Conservation (phyloP, 1,139 yeast genomes). For the Pichia sp. region DNA sequence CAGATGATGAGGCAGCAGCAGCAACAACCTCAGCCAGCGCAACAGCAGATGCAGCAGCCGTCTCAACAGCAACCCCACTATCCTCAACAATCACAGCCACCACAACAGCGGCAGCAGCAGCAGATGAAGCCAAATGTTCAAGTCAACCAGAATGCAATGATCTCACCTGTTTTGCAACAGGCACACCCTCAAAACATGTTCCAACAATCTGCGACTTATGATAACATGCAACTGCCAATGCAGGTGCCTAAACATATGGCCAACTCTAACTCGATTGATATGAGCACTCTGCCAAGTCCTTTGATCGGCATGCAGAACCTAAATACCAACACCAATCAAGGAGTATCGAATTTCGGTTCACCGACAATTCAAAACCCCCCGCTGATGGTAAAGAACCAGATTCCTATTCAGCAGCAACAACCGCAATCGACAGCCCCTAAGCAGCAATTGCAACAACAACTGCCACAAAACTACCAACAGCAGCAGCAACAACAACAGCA, state of each 20-base stretch:
- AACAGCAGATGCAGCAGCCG: slow-evolving; percentile 16
- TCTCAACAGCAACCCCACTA: slow-evolving; percentile 12
- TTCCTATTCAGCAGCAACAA: slow-evolving; percentile 6
- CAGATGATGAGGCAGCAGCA: slow-evolving; percentile 23
- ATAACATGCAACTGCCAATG: not conserved
- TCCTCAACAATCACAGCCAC: not conserved
- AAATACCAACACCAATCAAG: not conserved
- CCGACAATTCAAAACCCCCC: slow-evolving; percentile 15
- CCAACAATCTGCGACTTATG: slow-evolving; percentile 1
- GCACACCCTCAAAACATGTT: not conserved
- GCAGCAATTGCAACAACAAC: not conserved
- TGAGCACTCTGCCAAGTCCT: slow-evolving; percentile 11
- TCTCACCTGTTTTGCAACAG: not conserved
- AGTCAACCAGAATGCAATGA: not conserved
- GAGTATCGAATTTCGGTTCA: slow-evolving; percentile 8
- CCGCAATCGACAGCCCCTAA: not conserved
- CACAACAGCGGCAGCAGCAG: slow-evolving; percentile 8
- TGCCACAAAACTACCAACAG: not conserved
- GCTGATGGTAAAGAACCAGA: slow-evolving; percentile 14
- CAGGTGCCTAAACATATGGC: not conserved
- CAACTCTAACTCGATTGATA: slow-evolving; percentile 1
- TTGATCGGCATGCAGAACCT: slow-evolving; percentile 10
- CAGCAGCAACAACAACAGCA: slow-evolving; percentile 6
- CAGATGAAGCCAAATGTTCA: slow-evolving; percentile 11
- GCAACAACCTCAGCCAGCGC: slow-evolving; percentile 21